These are phyloP conservation scores for Penicillium cataractarum DNA, from an alignment of 495 filamentous ascomycete species.

Conservation along the genomic window DNA sequence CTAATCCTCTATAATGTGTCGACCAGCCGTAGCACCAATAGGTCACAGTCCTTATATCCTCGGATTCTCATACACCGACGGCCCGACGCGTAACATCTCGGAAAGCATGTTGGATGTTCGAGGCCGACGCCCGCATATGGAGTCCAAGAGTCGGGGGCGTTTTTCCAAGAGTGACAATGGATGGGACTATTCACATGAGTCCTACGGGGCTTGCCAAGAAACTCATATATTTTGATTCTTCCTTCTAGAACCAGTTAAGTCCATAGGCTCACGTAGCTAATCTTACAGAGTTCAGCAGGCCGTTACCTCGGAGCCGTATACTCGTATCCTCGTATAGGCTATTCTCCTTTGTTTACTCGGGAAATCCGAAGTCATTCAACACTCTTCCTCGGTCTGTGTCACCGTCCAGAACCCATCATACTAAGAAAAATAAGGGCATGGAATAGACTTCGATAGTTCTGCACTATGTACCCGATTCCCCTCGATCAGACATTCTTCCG, in stretches of 20 bases:
- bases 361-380: not conserved
- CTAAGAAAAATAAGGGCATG: not conserved
- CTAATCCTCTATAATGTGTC: not conserved
- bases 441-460: not conserved
- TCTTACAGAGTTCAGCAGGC: not conserved
- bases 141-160: not conserved
- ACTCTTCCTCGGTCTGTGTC: not conserved
- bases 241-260: no score
- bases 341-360: not conserved
- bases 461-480: no score
- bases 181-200: not conserved
- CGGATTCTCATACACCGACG: not conserved
- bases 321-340: not conserved
- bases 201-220: not conserved
- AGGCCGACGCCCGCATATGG: not conserved
- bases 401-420: no score
- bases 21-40: not conserved
- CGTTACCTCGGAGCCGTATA: not conserved
- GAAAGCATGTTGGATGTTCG: not conserved
- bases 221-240: no score
- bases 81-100: not conserved
- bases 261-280: no score
- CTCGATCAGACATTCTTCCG: no score
- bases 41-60: not conserved
- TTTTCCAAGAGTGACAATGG: not conserved